Base-by-base conservation (phyloP, 2,329 filamentous ascomycete species). In the Bimuria novae-zelandiae region DNA sequence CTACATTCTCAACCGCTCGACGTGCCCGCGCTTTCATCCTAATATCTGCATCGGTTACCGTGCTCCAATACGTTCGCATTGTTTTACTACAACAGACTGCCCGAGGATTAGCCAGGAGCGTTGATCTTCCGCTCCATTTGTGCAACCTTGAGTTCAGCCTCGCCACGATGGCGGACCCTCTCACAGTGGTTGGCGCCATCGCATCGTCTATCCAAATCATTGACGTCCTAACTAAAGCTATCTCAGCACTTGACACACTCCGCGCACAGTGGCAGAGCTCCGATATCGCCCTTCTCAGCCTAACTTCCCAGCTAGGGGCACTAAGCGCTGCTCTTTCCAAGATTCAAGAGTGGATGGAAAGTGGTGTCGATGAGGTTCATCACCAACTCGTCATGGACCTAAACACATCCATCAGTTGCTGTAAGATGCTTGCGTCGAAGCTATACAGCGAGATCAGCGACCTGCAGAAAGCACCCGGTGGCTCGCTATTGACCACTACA, bases 381-480 rank as follows among this genome's bases (percentile, higher is more conserved):
- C 49, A 62, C 42, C 61, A 61, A 33, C 51, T 62, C 2, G 37
- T 52, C 19, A 58, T 62, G 50, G 61, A 64, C 43, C 42, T 64
- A 3, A 54, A 59, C 11, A 23, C 48, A 10, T 57, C 61, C 3
- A 32, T 62, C 7, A 17, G 37, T 3, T 64, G 57, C 40, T 59
- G 55, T 29, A 42, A 39, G 14, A 29, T 59, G 25, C 57, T 62
- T 11, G 43, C 51, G 16, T 6, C 14, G 5, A 55, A 49, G 32
- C 49, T 64, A 7, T 52, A 62, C 14, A 23, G 8, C 3, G 25
- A 45, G 16, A 35, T 64, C 17, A 44, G 36, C 4, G 25, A 49
- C 6, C 12, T 64, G 11, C 29, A 52, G 10, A 21, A 22, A 6
- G 32, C 21, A 6, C 21, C 17, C 4, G 43, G 51, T 25, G 29